Conservation (phyloP, 768 basidiomycete genomes). For the Neoboletus magnificus region DNA sequence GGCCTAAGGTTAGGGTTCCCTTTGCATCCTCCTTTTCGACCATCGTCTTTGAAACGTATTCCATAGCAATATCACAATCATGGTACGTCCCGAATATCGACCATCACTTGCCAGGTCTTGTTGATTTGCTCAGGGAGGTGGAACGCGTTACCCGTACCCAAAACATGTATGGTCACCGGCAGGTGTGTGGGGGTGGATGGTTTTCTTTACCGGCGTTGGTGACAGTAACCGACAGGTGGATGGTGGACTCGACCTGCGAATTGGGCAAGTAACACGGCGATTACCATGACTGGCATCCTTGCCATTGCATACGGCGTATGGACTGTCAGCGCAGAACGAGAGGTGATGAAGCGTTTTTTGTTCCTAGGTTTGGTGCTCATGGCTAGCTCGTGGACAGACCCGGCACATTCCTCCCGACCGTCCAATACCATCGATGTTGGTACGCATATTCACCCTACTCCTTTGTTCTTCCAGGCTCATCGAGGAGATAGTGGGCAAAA, state of each 20-base stretch:
- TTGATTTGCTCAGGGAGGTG: constrained; percentile 59
- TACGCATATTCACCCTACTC: constrained; percentile 33
- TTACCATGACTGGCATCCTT: constrained; percentile 66
- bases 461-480: constrained; percentile 2
- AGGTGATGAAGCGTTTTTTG: constrained; percentile 45
- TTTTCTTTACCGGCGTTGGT: not conserved
- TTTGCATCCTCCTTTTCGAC: constrained; percentile 1
- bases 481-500: constrained; percentile 43
- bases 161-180: constrained; percentile 95
- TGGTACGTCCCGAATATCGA: constrained; percentile 6
- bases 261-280: constrained; percentile 83
- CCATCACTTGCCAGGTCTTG: not conserved
- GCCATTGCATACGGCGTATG: constrained; percentile 65
- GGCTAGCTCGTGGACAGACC: constrained; percentile 38
- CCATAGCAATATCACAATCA: not conserved
- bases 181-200: constrained; percentile 42
- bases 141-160: constrained; percentile 86
- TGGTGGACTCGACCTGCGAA: constrained; percentile 94
- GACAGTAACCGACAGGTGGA: constrained; percentile 55
- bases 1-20: constrained; percentile 13
- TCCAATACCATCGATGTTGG: constrained; percentile 78
- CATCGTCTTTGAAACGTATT: not conserved
- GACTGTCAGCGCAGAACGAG: constrained; percentile 71
- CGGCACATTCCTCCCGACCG: constrained; percentile 58
- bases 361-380: constrained; percentile 6